These are phyloP conservation scores for Penicillium fimorum DNA, from an alignment of 495 filamentous ascomycete species.

Conservation along the genomic window DNA sequence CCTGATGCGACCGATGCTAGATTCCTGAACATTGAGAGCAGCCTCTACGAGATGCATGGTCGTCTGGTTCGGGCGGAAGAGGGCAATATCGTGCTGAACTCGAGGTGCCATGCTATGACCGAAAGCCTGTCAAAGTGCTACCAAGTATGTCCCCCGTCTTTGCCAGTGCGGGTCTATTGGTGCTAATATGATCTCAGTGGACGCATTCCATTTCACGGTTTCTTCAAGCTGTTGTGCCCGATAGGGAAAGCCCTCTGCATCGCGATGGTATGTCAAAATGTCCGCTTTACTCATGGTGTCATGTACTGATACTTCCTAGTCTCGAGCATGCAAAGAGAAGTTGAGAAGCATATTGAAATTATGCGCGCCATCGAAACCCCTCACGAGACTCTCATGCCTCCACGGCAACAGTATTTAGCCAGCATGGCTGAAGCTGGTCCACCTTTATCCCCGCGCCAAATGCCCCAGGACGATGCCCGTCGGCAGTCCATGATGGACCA, in stretches of 20 bases:
- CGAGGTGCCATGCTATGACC: conserved; percentile 77
- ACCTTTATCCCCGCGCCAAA: conserved; percentile 88
- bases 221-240: conserved; percentile 66
- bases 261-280: conserved; percentile 48
- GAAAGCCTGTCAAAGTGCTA: conserved; percentile 78
- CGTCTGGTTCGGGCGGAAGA: conserved; percentile 83
- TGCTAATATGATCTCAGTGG: conserved; percentile 44
- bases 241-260: conserved; percentile 58
- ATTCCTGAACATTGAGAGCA: conserved; percentile 74
- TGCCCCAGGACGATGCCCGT: conserved; percentile 80
- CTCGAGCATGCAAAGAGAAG: conserved; percentile 74
- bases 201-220: conserved; percentile 76
- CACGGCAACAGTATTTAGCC: conserved; percentile 72
- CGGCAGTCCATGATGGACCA: conserved; percentile 53
- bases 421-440: conserved; percentile 68
- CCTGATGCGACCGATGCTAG: conserved; percentile 74
- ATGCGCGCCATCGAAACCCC: conserved; percentile 69
- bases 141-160: conserved; percentile 50
- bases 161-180: neutral
- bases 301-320: conserved; percentile 53
- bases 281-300: neutral
- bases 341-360: conserved; percentile 79
- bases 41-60: conserved; percentile 73
- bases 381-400: conserved; percentile 71
- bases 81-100: conserved; percentile 69